Evolutionary conservation across 2,329 filamentous ascomycete species (phyloP).

Genomic region (Reticulascus tulasneorum): DNA sequence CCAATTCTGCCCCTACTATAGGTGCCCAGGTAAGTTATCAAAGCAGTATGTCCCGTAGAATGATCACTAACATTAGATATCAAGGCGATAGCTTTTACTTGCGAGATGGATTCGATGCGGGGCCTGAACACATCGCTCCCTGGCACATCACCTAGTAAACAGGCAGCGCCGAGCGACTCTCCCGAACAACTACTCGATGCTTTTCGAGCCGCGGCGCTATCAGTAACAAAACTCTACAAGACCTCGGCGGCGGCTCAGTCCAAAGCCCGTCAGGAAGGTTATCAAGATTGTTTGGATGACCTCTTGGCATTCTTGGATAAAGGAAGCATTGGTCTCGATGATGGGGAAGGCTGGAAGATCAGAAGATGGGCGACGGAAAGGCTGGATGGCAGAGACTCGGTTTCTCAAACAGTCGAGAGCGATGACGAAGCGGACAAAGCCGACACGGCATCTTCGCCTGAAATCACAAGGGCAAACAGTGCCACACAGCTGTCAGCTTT

Average conservation of each 20-base stretch:
- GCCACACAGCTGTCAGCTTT: constrained; percentile 17
- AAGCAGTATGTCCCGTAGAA: too few species aligned
- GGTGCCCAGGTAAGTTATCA: too few species aligned
- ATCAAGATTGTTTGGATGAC: constrained; percentile 91
- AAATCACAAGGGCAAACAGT: constrained; percentile 44
- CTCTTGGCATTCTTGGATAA: constrained; percentile 81
- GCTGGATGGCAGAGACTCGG: constrained; percentile 57
- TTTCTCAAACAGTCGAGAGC: constrained; percentile 55
- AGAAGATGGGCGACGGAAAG: constrained; percentile 66
- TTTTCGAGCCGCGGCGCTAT: constrained; percentile 89
- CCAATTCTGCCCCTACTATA: too few species aligned
- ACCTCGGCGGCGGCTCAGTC: constrained; percentile 75
- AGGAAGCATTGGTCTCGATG: constrained; percentile 70
- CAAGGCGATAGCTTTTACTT: too few species aligned
- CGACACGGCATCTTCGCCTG: constrained; percentile 56
- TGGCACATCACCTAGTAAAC: constrained; percentile 14
- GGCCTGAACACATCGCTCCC: constrained; percentile 20
- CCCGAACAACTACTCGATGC: constrained; percentile 73
- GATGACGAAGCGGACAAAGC: constrained; percentile 66
- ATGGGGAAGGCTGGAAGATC: constrained; percentile 69
- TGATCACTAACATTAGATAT: too few species aligned
- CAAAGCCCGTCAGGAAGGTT: constrained; percentile 74
- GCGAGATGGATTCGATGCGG: constrained; percentile 27
- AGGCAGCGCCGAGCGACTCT: constrained; percentile 30
- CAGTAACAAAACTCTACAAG: constrained; percentile 95